Evolutionary conservation across 306 rosid genomes (phyloP).

Genomic region (Lithocarpus polystachyus): DNA sequence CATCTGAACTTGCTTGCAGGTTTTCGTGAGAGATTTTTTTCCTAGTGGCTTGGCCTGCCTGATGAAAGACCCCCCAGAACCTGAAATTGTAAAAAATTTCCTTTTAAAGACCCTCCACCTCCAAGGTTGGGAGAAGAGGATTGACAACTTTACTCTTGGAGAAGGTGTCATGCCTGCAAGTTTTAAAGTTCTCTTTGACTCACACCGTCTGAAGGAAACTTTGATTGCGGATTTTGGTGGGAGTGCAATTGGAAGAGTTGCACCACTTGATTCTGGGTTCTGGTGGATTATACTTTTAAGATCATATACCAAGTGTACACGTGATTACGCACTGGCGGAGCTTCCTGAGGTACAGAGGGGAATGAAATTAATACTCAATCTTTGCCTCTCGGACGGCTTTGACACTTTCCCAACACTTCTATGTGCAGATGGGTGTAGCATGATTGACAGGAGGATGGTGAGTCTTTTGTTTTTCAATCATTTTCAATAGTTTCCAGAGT

Average conservation of each 20-base stretch:
- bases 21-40: conserved; percentile 29
- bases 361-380: conserved; percentile 21
- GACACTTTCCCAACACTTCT: conserved; percentile 35
- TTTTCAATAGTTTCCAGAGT: neutral
- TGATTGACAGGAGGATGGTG: conserved; percentile 38
- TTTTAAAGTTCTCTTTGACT: conserved; percentile 24
- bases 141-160: conserved; percentile 23
- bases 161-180: conserved; percentile 35
- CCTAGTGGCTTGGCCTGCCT: conserved; percentile 31
- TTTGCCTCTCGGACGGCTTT: conserved; percentile 28
- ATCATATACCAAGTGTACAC: conserved; percentile 16
- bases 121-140: conserved; percentile 31
- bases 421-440: conserved; percentile 32
- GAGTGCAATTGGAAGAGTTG: conserved; percentile 40
- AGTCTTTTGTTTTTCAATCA: neutral
- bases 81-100: conserved; percentile 26
- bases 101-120: conserved; percentile 30
- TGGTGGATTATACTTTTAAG: conserved; percentile 33
- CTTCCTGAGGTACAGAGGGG: conserved; percentile 22
- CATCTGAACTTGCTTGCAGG: conserved; percentile 15
- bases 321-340: conserved; percentile 15
- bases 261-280: conserved; percentile 34
- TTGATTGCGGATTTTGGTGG: conserved; percentile 31
- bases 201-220: conserved; percentile 3
- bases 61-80: conserved; percentile 15